Base-by-base conservation (phyloP, 1,284 basidiomycete genomes). In the Marasmius sp. region DNA sequence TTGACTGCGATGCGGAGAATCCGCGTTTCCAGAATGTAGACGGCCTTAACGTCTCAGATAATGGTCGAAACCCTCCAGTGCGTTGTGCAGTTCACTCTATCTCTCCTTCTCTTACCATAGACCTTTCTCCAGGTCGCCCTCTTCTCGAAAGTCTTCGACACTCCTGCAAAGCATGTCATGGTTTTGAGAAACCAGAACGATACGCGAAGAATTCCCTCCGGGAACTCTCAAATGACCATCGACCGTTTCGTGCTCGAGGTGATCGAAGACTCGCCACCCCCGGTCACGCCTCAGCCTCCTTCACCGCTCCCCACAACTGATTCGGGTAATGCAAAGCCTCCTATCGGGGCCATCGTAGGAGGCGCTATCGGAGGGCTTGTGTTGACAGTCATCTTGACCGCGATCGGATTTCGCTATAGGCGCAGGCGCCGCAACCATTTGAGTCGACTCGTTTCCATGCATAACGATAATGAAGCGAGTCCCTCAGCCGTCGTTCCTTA, bases 1-100 rank as follows among this genome's bases (percentile, higher is more conserved):
- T 72, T 55, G 74, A 75, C 64, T 73, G 72, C 57, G 70, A 72
- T 57, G 69, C 71, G 33, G 67, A 70, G 37, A 59, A 68, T 38
- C 65, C 63, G 16, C 57, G 62, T 34, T 73, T 70, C 60, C 60
- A 64, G 33, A 56, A 54, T 6, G 71, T 74, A 27, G 68, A 74
- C 58, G 73, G 61, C 5, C 61, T 73, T 7, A 68, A 73, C 51
- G 6, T 47, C 0, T 67, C 67, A 6, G 72, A 72, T 60, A 62
- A 73, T 57, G 73, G 73, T 5, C 47, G 68, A 51, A 71, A 71
- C 52, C 71, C 69, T 27, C 73, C 73, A 3, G 73, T 73, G 1
- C 72, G 72, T 38, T 22, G 71, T 16, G 9, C 12, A 10, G 49
- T 37, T 20, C 14, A 14, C 18, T 53, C 16, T 22, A 53, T 33